phyloP scores from a whole-genome alignment of 2,329 filamentous ascomycete genomes.

The Pseudogymnoascus sp. region DNA sequence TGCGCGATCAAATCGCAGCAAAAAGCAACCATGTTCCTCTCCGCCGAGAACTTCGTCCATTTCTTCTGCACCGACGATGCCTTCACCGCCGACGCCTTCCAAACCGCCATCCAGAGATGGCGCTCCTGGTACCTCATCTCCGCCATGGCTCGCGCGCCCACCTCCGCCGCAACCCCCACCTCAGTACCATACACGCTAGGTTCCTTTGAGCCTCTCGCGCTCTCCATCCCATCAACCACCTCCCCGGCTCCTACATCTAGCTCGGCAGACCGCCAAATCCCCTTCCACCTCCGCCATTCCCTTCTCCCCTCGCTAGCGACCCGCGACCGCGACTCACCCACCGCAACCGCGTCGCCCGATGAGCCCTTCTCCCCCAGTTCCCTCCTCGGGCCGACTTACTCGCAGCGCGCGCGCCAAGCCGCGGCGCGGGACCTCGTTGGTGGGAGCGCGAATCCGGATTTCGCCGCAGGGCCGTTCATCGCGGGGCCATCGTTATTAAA shows the following conservation, averaged over 20 bases:
- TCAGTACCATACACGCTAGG: constrained; percentile 57
- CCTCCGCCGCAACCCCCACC: constrained; percentile 35
- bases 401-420: constrained; percentile 35
- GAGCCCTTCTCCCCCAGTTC: constrained; percentile 39
- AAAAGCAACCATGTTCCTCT: constrained; percentile 75
- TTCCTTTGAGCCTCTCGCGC: constrained; percentile 54
- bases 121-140: constrained; percentile 87
- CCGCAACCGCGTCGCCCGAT: constrained; percentile 14
- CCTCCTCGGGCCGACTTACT: constrained; percentile 44
- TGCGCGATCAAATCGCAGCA: constrained; percentile 90
- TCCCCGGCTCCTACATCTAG: background rate
- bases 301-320: constrained; percentile 12
- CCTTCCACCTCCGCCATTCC: constrained; percentile 26
- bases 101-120: constrained; percentile 68
- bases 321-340: constrained; percentile 16
- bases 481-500: constrained; percentile 53
- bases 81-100: constrained; percentile 59
- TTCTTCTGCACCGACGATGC: constrained; percentile 80
- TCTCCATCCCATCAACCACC: constrained; percentile 52
- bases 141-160: constrained; percentile 40
- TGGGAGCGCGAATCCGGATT: constrained; percentile 23
- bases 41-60: constrained; percentile 80
- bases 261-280: constrained; percentile 19
- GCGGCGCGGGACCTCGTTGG: constrained; percentile 17
- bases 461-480: constrained; percentile 40